Evolutionary conservation across 495 filamentous ascomycete species (phyloP).

Genomic region (Annulohypoxylon maeteangense): DNA sequence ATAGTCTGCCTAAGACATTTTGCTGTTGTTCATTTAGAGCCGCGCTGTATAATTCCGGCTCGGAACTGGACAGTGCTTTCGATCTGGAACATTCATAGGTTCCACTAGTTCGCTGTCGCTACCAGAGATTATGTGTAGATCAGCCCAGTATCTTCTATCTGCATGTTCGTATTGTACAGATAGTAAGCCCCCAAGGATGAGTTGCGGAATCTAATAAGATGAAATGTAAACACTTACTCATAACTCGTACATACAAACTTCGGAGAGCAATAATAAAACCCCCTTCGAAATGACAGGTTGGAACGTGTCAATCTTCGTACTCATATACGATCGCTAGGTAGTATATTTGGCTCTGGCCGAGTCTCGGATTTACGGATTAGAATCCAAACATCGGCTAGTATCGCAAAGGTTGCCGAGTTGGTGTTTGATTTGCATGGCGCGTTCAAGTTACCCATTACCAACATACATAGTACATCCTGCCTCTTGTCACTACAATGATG

Average conservation of each 20-base stretch:
- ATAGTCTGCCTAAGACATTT: not conserved
- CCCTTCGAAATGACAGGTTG: conserved; percentile 6
- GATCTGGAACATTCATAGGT: not conserved
- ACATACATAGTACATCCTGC: conserved; percentile 2
- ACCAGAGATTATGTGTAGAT: not conserved
- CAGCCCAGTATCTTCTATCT: not conserved
- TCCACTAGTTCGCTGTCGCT: not conserved
- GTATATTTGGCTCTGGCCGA: conserved; percentile 8
- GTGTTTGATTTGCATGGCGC: conserved; percentile 6
- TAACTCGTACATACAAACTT: not conserved
- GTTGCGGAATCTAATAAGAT: conserved; percentile 8
- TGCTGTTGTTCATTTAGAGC: not conserved
- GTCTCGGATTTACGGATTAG: not conserved
- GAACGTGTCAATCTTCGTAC: conserved; percentile 19
- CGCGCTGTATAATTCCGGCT: conserved; percentile 1
- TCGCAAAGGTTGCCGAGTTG: conserved; percentile 1
- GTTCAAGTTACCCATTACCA: conserved; percentile 6
- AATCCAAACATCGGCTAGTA: not conserved
- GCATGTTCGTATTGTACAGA: not conserved
- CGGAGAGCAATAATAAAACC: not conserved
- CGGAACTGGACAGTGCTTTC: not conserved
- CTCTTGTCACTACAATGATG: not conserved
- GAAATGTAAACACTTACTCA: not conserved
- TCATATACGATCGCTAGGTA: not conserved
- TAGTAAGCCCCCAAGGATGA: conserved; percentile 13